Percentiles rank a stretch among this genome's conserved stretches.
phyloP scores from a whole-genome alignment of 179 eudicot species.

The Beta corolliflora region DNA sequence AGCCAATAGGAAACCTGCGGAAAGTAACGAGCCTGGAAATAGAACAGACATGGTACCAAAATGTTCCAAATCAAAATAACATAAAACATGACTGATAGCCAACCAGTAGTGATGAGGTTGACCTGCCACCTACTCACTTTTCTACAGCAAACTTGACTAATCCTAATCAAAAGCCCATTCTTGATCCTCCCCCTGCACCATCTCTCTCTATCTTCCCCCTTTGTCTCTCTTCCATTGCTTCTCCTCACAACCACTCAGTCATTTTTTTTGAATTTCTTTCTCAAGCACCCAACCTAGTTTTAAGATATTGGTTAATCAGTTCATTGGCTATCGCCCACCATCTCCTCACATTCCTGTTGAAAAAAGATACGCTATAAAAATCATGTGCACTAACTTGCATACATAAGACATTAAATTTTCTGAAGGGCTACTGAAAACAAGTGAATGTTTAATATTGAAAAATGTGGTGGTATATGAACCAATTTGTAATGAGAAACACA shows the following conservation, averaged over 20 bases:
- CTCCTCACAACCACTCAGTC: not conserved
- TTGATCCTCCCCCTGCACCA: not conserved
- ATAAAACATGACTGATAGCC: not conserved
- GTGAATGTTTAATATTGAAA: not conserved
- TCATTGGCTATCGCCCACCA: not conserved
- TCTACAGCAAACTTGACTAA: not conserved
- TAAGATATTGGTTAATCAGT: not conserved
- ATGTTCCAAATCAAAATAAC: not conserved
- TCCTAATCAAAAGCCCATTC: not conserved
- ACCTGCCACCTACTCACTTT: not conserved
- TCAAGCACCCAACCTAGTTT: not conserved
- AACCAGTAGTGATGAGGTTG: not conserved
- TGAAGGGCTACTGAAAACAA: not conserved
- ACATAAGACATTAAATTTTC: not conserved
- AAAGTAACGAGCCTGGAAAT: not conserved
- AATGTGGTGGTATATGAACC: not conserved
- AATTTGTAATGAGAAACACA: not conserved
- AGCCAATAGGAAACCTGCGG: not conserved
- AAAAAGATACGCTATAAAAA: not conserved
- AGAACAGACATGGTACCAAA: not conserved
- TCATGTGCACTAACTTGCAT: not conserved
- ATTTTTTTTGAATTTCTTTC: not conserved
- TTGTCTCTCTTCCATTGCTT: not conserved
- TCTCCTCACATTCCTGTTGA: too few relatives aligned
- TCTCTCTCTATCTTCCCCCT: not conserved